Percentiles rank a stretch among this genome's conserved stretches.
phyloP scores from a whole-genome alignment of 1,139 yeast genomes.

The Blastobotrys arbuscula region DNA sequence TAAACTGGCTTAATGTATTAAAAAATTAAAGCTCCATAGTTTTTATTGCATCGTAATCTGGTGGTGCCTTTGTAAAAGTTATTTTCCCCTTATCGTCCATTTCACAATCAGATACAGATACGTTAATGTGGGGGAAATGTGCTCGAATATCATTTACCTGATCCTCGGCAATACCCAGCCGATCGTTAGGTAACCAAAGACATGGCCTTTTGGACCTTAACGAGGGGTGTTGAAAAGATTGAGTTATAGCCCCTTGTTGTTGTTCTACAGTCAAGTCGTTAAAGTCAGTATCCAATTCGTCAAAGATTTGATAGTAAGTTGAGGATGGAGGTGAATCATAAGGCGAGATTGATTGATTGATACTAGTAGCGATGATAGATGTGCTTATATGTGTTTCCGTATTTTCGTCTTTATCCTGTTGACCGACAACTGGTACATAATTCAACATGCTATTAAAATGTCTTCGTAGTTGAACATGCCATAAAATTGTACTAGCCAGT shows the following conservation, averaged over 20 bases:
- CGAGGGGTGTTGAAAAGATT: conserved; percentile 30
- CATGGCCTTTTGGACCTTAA: conserved; percentile 29
- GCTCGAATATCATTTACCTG: conserved; percentile 26
- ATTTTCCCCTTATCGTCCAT: conserved; percentile 12
- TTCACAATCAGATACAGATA: conserved; percentile 19
- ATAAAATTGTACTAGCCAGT: background rate
- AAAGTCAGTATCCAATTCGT: conserved; percentile 27
- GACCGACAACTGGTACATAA: background rate
- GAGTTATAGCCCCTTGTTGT: conserved; percentile 21
- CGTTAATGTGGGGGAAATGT: conserved; percentile 24
- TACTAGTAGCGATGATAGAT: no score
- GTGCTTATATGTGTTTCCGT: background rate
- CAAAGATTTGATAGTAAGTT: conserved; percentile 19
- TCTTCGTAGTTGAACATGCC: background rate
- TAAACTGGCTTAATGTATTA: background rate
- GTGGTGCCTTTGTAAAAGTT: conserved; percentile 12
- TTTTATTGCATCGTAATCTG: conserved; percentile 14
- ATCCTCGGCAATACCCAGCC: conserved; percentile 30
- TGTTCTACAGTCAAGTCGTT: conserved; percentile 23
- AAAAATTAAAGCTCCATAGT: conserved; percentile 10
- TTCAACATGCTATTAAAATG: background rate
- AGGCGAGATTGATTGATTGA: no score
- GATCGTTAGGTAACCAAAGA: conserved; percentile 34
- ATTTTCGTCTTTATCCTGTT: background rate
- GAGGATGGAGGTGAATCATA: background rate